These are phyloP conservation scores for Penicillium sp. DNA, from an alignment of 2,329 filamentous ascomycete genomes.

Conservation along the genomic window DNA sequence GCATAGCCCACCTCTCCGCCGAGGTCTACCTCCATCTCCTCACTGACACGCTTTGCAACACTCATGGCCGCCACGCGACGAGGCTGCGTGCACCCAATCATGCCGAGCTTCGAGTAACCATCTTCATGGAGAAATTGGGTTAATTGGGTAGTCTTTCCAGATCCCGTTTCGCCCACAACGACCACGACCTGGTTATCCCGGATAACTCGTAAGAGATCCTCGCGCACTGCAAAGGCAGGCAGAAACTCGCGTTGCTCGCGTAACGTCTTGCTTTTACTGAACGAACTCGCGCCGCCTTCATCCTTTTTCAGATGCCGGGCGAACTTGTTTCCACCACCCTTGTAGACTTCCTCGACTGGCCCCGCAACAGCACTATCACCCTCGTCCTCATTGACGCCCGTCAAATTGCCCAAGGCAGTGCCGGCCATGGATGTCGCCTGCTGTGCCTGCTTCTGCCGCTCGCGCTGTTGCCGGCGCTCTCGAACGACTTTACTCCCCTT, in stretches of 20 bases:
- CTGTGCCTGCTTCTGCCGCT: conserved; percentile 89
- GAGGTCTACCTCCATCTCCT: conserved; percentile 94
- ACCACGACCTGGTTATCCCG: conserved; percentile 96
- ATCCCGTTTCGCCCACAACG: conserved; percentile 94
- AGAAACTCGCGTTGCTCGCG: conserved; percentile 88
- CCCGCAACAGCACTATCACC: conserved; percentile 78
- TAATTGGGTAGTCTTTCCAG: conserved; percentile 94
- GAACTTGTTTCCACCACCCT: conserved; percentile 67
- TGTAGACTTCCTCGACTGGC: conserved; percentile 66
- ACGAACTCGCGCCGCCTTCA: conserved; percentile 75
- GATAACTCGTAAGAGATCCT: conserved; percentile 86
- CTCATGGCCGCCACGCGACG: conserved; percentile 97
- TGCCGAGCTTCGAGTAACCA: conserved; percentile 77
- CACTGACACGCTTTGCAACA: conserved; percentile 93
- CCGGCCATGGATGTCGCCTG: conserved; percentile 90
- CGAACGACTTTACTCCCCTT: conserved; percentile 92
- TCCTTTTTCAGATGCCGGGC: conserved; percentile 83
- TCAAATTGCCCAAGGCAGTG: conserved; percentile 86
- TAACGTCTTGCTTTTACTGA: conserved; percentile 87
- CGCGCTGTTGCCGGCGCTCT: conserved; percentile 84
- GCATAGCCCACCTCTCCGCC: conserved; percentile 89
- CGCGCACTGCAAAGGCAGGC: conserved; percentile 91
- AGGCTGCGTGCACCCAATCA: conserved; percentile 96
- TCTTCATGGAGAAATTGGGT: conserved; percentile 96
- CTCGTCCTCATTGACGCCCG: conserved; percentile 90